Percentiles rank a stretch among this genome's conserved stretches.
phyloP scores from a whole-genome alignment of 1,284 basidiomycete genomes.

The Lentinula novae-zelandiae region DNA sequence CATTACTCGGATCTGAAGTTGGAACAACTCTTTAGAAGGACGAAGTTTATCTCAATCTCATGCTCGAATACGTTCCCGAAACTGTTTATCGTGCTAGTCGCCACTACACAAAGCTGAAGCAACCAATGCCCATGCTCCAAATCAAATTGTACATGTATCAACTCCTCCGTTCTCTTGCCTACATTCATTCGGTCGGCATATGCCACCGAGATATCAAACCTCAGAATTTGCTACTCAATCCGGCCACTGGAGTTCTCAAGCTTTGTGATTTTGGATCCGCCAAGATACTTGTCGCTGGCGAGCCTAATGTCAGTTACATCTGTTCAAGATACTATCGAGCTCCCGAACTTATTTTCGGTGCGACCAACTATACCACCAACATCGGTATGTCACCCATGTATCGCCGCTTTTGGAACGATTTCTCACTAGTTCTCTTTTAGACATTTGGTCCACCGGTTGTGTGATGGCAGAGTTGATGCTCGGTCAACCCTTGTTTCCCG shows the following conservation, averaged over 20 bases:
- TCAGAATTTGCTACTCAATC: conserved; percentile 97
- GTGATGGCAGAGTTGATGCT: conserved; percentile 99
- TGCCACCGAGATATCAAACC: conserved; percentile 99
- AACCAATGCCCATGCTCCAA: conserved; percentile 99
- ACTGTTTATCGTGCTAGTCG: conserved; percentile 98
- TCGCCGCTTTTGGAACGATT: conserved; percentile 5
- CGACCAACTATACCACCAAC: conserved; percentile 99
- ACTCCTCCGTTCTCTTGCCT: conserved; percentile 93
- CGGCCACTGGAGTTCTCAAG: conserved; percentile 94
- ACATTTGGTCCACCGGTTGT: conserved; percentile 99
- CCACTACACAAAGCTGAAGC: conserved; percentile 99
- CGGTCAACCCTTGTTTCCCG: conserved; percentile 97
- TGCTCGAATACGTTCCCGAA: conserved; percentile 98
- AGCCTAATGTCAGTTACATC: conserved; percentile 99
- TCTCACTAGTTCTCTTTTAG: conserved; percentile 36
- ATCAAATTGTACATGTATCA: conserved; percentile 99
- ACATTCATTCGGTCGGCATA: conserved; percentile 97
- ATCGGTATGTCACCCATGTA: conserved; percentile 66
- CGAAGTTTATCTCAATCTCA: conserved; percentile 99
- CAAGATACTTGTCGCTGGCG: conserved; percentile 96
- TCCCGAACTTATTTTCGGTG: conserved; percentile 98
- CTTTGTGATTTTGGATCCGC: conserved; percentile 99
- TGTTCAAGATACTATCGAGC: conserved; percentile 99
- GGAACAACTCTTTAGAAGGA: conserved; percentile 74
- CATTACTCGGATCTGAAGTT: conserved; percentile 14